Evolutionary conservation across 225 moss, liverwort and hornwort species (phyloP).

Genomic region (Physcomitrium patens): DNA sequence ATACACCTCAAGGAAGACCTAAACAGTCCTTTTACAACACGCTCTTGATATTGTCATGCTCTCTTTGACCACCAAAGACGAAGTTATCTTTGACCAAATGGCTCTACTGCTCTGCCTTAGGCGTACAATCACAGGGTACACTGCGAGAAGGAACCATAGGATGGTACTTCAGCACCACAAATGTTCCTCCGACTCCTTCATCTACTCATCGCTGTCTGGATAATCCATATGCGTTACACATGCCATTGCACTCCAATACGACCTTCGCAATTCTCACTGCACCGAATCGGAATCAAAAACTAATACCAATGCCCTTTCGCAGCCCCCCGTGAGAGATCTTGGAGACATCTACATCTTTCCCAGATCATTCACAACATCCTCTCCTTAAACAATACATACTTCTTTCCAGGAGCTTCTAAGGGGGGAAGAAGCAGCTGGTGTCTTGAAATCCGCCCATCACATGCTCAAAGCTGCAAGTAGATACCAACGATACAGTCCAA

Average conservation of each 20-base stretch:
- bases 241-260: neutral
- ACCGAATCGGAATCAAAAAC: conserved; percentile 21
- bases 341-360: conserved; percentile 12
- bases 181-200: conserved; percentile 12
- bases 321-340: conserved; percentile 40
- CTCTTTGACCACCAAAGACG: neutral
- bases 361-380: conserved; percentile 9
- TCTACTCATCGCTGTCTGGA: neutral
- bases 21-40: neutral
- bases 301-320: conserved; percentile 5
- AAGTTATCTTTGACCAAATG: neutral
- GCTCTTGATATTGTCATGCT: conserved; percentile 10
- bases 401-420: conserved; percentile 12
- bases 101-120: neutral
- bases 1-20: conserved; percentile 1
- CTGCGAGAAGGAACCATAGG: neutral
- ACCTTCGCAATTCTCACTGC: conserved; percentile 32
- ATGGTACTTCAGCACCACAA: conserved; percentile 11
- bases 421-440: conserved; percentile 37
- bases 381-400: neutral
- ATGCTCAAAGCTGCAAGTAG: conserved; percentile 23
- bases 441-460: conserved; percentile 16
- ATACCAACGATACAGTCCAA: neutral
- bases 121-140: neutral
- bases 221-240: conserved; percentile 1